phyloP scores from a whole-genome alignment of 352 stramenopile genomes.

The Nothophytophthora sp. region DNA sequence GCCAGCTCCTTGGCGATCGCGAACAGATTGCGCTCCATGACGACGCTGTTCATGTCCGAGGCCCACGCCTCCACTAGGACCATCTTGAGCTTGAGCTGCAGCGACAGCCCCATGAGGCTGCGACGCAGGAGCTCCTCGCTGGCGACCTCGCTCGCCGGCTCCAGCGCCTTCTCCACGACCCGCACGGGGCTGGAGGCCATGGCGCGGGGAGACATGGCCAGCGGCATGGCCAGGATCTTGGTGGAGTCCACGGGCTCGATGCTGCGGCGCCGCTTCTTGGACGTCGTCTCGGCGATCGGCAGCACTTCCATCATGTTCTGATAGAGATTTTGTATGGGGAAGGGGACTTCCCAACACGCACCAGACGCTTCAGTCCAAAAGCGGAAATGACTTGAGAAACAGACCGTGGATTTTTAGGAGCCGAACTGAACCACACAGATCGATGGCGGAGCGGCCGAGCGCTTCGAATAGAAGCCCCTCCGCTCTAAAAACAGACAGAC shows the following conservation, averaged over 20 bases:
- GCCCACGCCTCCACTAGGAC: conserved; percentile 82
- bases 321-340: conserved; percentile 2
- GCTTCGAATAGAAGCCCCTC: too few species aligned
- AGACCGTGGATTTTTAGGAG: conserved; percentile 31
- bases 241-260: conserved; percentile 57
- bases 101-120: conserved; percentile 74
- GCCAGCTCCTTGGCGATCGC: conserved; percentile 81
- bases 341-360: not conserved
- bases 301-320: conserved; percentile 52
- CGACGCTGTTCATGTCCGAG: conserved; percentile 86
- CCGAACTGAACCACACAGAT: too few species aligned
- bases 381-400: conserved; percentile 22
- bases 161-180: conserved; percentile 9
- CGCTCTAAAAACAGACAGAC: too few species aligned
- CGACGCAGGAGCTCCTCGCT: conserved; percentile 49
- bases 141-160: conserved; percentile 2
- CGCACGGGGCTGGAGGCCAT: conserved; percentile 24
- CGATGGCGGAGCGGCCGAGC: too few species aligned
- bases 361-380: not conserved
- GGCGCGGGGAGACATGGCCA: conserved; percentile 32
- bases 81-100: conserved; percentile 87
- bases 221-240: conserved; percentile 59
- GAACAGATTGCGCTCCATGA: conserved; percentile 87
- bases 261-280: conserved; percentile 71
- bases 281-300: conserved; percentile 23